These are phyloP conservation scores for Moricandia arvensis DNA, from an alignment of 345 rosid species.

Conservation along the genomic window DNA sequence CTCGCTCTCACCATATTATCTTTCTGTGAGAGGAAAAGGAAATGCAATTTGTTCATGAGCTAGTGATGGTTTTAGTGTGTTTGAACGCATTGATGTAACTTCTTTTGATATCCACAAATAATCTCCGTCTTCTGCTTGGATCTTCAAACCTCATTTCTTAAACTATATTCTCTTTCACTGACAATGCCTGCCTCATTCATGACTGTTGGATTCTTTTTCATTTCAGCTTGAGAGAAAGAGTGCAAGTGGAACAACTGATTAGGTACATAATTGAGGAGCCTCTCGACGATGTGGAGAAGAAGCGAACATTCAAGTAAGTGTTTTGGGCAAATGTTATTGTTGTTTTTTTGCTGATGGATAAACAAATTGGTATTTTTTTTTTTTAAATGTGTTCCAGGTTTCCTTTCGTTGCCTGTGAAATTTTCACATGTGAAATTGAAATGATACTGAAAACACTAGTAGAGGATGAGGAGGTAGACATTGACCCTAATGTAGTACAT, in stretches of 20 bases:
- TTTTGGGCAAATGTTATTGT: slow-evolving; percentile 9
- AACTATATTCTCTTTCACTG: slow-evolving; percentile 8
- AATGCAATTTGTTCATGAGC: neutral
- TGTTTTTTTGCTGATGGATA: slow-evolving; percentile 9
- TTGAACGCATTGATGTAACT: too few species aligned
- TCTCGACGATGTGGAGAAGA: slow-evolving; percentile 68
- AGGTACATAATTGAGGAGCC: slow-evolving; percentile 79
- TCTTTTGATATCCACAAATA: too few species aligned
- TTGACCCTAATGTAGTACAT: slow-evolving; percentile 3
- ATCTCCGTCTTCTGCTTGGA: slow-evolving; percentile 1
- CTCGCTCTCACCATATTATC: neutral
- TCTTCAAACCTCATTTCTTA: slow-evolving; percentile 6
- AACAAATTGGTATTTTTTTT: neutral
- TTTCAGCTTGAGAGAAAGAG: slow-evolving; percentile 77
- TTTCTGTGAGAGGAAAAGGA: neutral
- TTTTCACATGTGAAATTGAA: slow-evolving; percentile 93
- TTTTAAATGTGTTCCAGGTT: slow-evolving; percentile 46
- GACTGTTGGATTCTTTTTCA: slow-evolving; percentile 10
- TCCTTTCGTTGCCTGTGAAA: slow-evolving; percentile 93
- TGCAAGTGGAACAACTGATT: slow-evolving; percentile 78
- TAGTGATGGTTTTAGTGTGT: neutral
- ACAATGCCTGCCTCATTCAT: slow-evolving; percentile 8
- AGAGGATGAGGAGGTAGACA: slow-evolving; percentile 86
- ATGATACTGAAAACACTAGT: slow-evolving; percentile 85
- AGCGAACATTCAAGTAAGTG: slow-evolving; percentile 70